Evolutionary conservation across 768 basidiomycete genomes (phyloP), one percentile per base, ranked within the genome.

Genomic region (Termitomyces eurrhizus): DNA sequence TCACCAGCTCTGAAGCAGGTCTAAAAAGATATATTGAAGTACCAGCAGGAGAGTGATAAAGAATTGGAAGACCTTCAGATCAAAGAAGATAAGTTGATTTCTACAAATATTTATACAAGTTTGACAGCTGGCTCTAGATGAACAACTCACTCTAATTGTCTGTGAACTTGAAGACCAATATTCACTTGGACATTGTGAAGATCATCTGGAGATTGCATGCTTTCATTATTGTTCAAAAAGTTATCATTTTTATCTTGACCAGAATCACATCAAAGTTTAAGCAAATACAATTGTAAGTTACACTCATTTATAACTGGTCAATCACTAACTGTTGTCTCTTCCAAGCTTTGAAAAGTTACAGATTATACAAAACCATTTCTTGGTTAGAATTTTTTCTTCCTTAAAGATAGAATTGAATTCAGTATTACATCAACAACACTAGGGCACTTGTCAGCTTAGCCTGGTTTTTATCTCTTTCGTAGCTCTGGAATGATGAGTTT

Each of bases 221-320:
- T 57, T 57, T 35, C 33, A 57, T 44, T 57, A 46, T 26, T 46
- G 33, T 48, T 11, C n/a, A 26, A 46, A 60, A 16, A 33, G 26
- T 18, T 60, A 52, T 52, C 59, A 60, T 26, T 60, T 60, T 14
- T 11, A 60, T 44, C 29, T 60, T 14, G 39, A 52, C 33, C 16
- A 33, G 7, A 52, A 52, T 44, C n/a, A 21, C 4, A 21, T 33
- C 24, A 52, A 59, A 35, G 58, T 52, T 54, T 59, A 52, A 44
- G 58, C 45, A 14, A 54, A 46, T 35, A 46, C 33, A 32, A 57
- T 57, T 35, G 21, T 21, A 21, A 21, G 21, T 21, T 21, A 21
- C 21, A 21, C 21, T 21, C 21, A 21, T 21, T 21, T 21, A 21
- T 21, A 21, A 21, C 21, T 21, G 21, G 21, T 21, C 21, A 21